A percentile compares a stretch with the other conserved stretches of the same genome.
Conservation (phyloP, 768 basidiomycete species). For the Leucogyrophana mollusca region DNA sequence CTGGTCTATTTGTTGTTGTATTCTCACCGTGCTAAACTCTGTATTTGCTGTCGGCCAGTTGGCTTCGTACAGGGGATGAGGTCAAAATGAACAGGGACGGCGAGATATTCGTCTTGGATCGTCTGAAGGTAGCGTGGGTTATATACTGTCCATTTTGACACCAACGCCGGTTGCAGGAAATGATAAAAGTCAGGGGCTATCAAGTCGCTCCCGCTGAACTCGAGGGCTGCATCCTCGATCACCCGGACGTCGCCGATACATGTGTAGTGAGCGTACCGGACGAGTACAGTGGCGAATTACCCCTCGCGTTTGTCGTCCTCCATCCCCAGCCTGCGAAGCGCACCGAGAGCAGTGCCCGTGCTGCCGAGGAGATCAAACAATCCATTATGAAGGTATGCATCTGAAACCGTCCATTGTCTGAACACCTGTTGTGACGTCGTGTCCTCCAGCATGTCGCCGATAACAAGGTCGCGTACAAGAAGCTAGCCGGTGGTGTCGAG, state of each 20-base stretch:
- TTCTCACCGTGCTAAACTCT: not conserved
- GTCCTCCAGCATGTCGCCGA: conserved; percentile 52
- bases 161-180: conserved; percentile 44
- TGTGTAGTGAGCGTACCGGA: conserved; percentile 70
- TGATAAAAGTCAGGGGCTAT: conserved; percentile 62
- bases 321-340: conserved; percentile 36
- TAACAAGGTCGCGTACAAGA: conserved; percentile 59
- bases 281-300: conserved; percentile 75
- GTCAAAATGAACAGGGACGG: conserved; percentile 59
- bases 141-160: not conserved
- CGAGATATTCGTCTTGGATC: conserved; percentile 70
- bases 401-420: not conserved
- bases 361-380: conserved; percentile 32
- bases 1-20: not conserved
- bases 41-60: conserved; percentile 32
- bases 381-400: conserved; percentile 54
- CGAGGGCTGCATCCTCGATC: conserved; percentile 61
- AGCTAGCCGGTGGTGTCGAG: conserved; percentile 58
- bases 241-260: conserved; percentile 58
- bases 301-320: conserved; percentile 67
- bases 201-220: conserved; percentile 67
- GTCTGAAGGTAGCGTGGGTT: conserved; percentile 56
- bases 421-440: not conserved
- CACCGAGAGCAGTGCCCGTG: conserved; percentile 27
- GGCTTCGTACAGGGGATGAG: conserved; percentile 73